These are phyloP conservation scores for Gossypium gossypioides DNA, from an alignment of 441 rosid species.

Conservation along the genomic window DNA sequence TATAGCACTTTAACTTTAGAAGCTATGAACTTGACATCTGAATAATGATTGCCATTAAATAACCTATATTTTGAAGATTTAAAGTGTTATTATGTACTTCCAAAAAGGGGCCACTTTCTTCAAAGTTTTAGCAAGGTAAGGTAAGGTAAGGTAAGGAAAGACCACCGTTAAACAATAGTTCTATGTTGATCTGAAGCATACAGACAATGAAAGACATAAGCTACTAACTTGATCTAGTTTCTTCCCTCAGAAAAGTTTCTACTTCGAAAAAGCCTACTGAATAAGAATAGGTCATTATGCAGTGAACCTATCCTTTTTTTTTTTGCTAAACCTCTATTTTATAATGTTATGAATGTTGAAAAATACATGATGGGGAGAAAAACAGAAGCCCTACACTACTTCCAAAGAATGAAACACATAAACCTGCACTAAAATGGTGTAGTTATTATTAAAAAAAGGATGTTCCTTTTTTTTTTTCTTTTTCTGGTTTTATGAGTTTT, in stretches of 20 bases:
- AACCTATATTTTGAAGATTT: not conserved
- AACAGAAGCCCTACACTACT: not conserved
- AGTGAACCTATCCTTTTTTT: not conserved
- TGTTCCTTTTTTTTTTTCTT: not conserved
- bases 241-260: not conserved
- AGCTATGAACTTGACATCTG: not conserved
- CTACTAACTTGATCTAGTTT: not conserved
- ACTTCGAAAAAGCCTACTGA: not conserved
- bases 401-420: not conserved
- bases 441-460: not conserved
- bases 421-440: not conserved
- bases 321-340: not conserved
- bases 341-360: not conserved
- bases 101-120: not conserved
- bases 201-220: not conserved
- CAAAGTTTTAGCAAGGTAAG: not conserved
- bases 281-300: not conserved
- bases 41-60: not conserved
- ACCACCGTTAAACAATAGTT: not conserved
- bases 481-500: constrained; percentile 9
- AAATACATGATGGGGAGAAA: not conserved
- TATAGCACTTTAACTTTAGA: not conserved
- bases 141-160: not conserved
- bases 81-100: not conserved
- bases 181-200: not conserved